Evolutionary conservation across 2,329 filamentous ascomycete genomes (phyloP).

Genomic region (Aspergillus amoenus): DNA sequence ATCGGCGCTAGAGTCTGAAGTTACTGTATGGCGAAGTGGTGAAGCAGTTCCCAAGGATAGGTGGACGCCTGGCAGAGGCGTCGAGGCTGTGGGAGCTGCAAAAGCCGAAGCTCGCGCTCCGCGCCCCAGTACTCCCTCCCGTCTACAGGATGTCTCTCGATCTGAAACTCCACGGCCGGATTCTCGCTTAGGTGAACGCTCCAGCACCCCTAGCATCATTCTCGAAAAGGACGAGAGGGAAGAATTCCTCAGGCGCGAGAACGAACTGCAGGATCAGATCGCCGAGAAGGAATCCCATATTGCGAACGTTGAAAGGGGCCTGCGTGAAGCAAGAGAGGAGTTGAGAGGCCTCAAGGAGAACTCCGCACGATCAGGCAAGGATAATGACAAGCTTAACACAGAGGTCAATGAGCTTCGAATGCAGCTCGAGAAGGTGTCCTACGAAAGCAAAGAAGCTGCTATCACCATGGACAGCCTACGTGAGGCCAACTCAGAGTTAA

Average conservation of each 20-base stretch:
- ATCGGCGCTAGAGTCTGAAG: conserved; percentile 76
- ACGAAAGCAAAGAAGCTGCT: conserved; percentile 92
- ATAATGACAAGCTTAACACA: conserved; percentile 81
- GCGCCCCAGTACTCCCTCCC: conserved; percentile 42
- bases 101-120: conserved; percentile 50
- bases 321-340: conserved; percentile 84
- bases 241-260: conserved; percentile 91
- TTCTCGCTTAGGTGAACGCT: conserved; percentile 72
- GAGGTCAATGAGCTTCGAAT: conserved; percentile 94
- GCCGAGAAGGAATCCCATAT: conserved; percentile 87
- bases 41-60: conserved; percentile 84
- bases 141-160: conserved; percentile 47
- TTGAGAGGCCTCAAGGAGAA: conserved; percentile 81
- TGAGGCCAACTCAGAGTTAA: conserved; percentile 92
- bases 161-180: conserved; percentile 64
- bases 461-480: conserved; percentile 98
- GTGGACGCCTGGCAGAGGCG: conserved; percentile 71
- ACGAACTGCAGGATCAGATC: conserved; percentile 94
- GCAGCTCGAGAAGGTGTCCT: conserved; percentile 92
- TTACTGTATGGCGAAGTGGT: conserved; percentile 82
- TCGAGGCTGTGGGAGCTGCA: conserved; percentile 51
- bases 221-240: conserved; percentile 96
- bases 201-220: conserved; percentile 81
- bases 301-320: conserved; percentile 72
- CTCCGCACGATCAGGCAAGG: conserved; percentile 76